These are phyloP conservation scores for Moesziomyces sp. DNA, from an alignment of 1,284 basidiomycete genomes.

Conservation along the genomic window DNA sequence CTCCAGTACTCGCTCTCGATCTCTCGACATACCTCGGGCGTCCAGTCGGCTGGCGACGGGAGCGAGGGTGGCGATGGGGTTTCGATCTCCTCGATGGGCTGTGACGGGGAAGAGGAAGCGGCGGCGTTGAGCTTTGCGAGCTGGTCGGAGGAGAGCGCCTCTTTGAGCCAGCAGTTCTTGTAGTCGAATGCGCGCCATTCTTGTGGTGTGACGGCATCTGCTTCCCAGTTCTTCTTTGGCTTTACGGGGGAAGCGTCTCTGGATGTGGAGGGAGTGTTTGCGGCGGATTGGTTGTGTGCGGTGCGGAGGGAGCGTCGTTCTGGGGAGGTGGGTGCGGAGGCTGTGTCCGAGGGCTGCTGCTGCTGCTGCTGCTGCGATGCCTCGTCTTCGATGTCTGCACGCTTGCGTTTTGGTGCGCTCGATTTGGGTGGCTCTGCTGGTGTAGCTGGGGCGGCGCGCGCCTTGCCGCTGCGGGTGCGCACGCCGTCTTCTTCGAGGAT, in stretches of 20 bases:
- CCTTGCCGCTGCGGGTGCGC: conserved; percentile 55
- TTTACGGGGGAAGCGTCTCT: conserved; percentile 36
- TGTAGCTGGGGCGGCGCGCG: conserved; percentile 10
- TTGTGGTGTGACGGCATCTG: conserved; percentile 49
- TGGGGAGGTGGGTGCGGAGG: conserved; percentile 3
- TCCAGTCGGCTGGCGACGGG: conserved; percentile 49
- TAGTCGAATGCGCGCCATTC: conserved; percentile 65
- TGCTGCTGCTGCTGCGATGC: conserved; percentile 5
- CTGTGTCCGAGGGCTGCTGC: too few relatives aligned
- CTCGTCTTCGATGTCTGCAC: conserved; percentile 14
- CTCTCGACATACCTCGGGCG: conserved; percentile 75
- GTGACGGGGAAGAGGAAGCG: conserved; percentile 1
- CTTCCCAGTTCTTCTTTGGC: conserved; percentile 51
- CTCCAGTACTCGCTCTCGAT: conserved; percentile 94
- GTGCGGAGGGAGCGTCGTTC: conserved; percentile 23
- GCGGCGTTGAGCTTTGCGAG: conserved; percentile 6
- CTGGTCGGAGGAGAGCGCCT: conserved; percentile 51
- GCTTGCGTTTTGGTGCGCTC: conserved; percentile 22
- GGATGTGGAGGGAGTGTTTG: conserved; percentile 17
- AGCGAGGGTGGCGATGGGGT: not conserved
- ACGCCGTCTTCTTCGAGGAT: conserved; percentile 58
- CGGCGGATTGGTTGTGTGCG: conserved; percentile 6
- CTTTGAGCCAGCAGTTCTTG: conserved; percentile 55
- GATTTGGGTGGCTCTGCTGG: conserved; percentile 6
- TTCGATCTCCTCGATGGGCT: not conserved